phyloP scores from a whole-genome alignment of 202 grass and related monocot species.

The Zizania palustris region DNA sequence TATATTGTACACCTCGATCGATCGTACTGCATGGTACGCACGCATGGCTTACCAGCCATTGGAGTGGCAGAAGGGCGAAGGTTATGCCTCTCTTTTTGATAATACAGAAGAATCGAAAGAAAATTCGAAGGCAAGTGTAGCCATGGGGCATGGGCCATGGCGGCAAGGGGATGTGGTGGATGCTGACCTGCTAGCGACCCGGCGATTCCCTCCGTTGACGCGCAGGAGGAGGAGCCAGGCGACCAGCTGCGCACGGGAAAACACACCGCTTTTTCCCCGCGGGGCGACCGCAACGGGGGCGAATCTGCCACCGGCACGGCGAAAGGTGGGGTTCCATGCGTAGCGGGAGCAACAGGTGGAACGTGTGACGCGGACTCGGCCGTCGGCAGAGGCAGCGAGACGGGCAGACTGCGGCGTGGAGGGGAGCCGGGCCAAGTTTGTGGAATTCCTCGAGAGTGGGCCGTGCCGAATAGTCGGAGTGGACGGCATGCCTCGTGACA shows the following conservation, averaged over 20 bases:
- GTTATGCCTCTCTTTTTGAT: no score
- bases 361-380: no score
- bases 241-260: neutral
- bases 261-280: neutral
- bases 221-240: neutral
- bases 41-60: neutral
- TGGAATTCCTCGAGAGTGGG: neutral
- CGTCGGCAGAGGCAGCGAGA: neutral
- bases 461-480: neutral
- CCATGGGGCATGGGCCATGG: no score
- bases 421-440: neutral
- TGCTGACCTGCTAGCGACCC: slow-evolving; percentile 27
- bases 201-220: slow-evolving; percentile 22
- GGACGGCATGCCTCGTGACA: neutral
- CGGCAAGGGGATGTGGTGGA: neutral
- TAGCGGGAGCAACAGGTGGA: neutral
- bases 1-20: slow-evolving; percentile 4
- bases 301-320: neutral
- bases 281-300: neutral
- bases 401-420: neutral
- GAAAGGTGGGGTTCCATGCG: neutral
- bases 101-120: no score
- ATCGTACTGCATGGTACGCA: neutral
- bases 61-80: no score
- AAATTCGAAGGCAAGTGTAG: no score